These are phyloP conservation scores for Trypanosoma rangeli DNA, from an alignment of 208 protist genomes.

Conservation along the genomic window DNA sequence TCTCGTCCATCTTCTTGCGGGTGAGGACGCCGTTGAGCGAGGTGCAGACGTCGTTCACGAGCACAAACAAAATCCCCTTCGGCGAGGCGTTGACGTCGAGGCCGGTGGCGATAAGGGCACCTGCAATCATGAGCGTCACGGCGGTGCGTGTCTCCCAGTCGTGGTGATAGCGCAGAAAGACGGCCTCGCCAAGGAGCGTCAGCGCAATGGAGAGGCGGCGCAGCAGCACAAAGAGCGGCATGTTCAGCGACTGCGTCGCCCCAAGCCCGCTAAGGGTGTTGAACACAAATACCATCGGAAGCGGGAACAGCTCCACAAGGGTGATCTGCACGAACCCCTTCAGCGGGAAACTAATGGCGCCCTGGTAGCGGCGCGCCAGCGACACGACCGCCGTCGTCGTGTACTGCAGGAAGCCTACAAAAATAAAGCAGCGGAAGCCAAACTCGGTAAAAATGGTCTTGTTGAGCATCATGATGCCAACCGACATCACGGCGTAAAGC, in stretches of 20 bases:
- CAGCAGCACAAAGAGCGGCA: conserved; percentile 41
- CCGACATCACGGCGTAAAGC: conserved; percentile 26
- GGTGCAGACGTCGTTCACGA: conserved; percentile 39
- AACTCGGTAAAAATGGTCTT: conserved; percentile 40
- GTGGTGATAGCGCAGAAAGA: conserved; percentile 6
- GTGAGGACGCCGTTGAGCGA: conserved; percentile 32
- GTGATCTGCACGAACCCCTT: conserved; percentile 7
- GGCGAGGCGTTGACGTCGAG: conserved; percentile 14
- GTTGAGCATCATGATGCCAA: conserved; percentile 43
- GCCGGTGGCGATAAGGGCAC: conserved; percentile 25
- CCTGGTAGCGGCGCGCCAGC: conserved; percentile 9
- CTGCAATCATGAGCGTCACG: conserved; percentile 30
- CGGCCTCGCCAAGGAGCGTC: conserved; percentile 29
- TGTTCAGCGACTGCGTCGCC: conserved; percentile 35
- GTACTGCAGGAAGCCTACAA: conserved; percentile 38
- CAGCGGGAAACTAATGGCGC: conserved; percentile 19
- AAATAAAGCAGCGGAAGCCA: conserved; percentile 33
- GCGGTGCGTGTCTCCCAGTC: conserved; percentile 4
- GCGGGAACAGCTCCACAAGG: conserved; percentile 31
- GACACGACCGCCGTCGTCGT: conserved; percentile 10
- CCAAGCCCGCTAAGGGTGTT: conserved; percentile 41
- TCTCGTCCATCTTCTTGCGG: conserved; percentile 27
- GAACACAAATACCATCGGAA: conserved; percentile 35
- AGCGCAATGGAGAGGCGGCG: conserved; percentile 44
- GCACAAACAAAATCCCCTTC: conserved; percentile 22